phyloP scores from a whole-genome alignment of 768 basidiomycete genomes.

The Suillus placidus region DNA sequence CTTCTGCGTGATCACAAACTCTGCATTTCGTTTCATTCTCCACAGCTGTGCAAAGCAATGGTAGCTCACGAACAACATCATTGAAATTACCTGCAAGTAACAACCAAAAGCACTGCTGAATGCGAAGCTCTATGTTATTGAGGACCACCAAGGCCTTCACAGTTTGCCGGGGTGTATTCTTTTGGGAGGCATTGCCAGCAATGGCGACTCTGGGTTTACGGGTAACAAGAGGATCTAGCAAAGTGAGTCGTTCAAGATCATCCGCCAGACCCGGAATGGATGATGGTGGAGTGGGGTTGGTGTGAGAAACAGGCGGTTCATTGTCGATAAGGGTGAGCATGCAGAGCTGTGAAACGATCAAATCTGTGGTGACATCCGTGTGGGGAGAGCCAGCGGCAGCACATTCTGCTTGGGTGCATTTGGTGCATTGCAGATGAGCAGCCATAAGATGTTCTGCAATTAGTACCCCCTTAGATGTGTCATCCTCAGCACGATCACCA shows the following conservation, averaged over 20 bases:
- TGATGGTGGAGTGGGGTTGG: too few species aligned
- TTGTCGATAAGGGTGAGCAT: too few species aligned
- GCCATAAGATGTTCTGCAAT: not conserved
- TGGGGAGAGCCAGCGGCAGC: too few species aligned
- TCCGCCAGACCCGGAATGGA: too few species aligned
- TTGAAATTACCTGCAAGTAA: not conserved
- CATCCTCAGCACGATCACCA: not conserved
- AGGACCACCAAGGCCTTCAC: not conserved
- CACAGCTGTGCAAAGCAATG: not conserved
- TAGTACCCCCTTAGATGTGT: not conserved
- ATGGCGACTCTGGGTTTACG: too few species aligned
- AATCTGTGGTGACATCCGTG: too few species aligned
- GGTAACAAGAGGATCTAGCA: not conserved
- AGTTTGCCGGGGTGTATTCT: not conserved
- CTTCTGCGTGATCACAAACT: not conserved
- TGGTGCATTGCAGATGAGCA: too few species aligned
- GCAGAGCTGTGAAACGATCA: too few species aligned
- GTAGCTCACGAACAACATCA: not conserved
- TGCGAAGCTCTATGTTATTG: not conserved
- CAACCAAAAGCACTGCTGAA: not conserved
- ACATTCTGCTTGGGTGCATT: too few species aligned
- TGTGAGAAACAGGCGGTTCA: too few species aligned
- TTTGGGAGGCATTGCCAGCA: not conserved
- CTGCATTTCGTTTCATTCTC: not conserved
- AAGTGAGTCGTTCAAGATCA: conserved; percentile 4